Evolutionary conservation across 495 filamentous ascomycete species (phyloP), one percentile per base, ranked within the genome.

Genomic region (Penicillium crystallinum): DNA sequence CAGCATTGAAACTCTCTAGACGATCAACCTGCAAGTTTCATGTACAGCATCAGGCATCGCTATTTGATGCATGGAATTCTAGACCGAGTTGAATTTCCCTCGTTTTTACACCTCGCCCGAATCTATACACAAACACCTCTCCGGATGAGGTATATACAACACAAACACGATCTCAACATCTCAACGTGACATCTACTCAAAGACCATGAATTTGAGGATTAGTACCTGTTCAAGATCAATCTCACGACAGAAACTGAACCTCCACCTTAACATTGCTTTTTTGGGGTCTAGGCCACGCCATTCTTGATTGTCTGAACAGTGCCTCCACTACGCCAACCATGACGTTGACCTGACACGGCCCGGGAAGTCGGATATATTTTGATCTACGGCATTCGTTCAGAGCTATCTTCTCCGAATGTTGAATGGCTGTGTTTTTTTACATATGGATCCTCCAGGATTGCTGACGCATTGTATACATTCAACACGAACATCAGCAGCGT

Each of bases 1-100:
- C 54, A 52, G 29, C 25, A 41, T 56, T 56, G 31, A 48, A 51
- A 6, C 25, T 23, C 31, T n/a, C 23, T 27, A 7, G 46, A 46
- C 45, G 46, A 47, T n/a, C 14, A 36, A 17, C 3, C 34, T 36
- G 8, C 31, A 11, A 17, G 14, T 1, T 14, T 3, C 12, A 15
- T 3, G n/a, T 35, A 35, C 15, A 35, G 3, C 33, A 36, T 36
- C 41, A 49, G 35, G 42, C 27, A 51, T 34, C 21, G n/a, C 17
- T 22, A 9, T 34, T 37, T 19, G 25, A n/a, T 23, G 37, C 36
- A 41, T n/a, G 1, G 25, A 8, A 33, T 25, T n/a, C 8, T 0
- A 18, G 19, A 33, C 15, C 17, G 21, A 45, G 14, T 27, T 45
- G 27, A 25, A 11, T 23, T 21, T 15, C n/a, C 6, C 34, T 6